These are phyloP conservation scores for Ligustrum vulgare DNA, from an alignment of 257 asterid species.

Conservation along the genomic window DNA sequence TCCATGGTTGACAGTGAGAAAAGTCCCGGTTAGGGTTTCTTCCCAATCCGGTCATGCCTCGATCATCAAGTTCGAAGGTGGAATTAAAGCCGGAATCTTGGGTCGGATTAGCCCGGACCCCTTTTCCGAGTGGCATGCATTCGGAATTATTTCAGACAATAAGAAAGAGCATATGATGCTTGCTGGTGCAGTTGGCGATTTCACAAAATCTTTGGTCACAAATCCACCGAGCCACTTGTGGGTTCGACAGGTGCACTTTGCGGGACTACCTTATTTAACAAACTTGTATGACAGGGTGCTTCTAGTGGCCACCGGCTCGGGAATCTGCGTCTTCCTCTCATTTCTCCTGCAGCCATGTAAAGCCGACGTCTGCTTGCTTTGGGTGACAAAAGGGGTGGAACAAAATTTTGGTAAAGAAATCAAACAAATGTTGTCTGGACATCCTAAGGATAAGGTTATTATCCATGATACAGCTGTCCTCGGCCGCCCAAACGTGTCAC, in stretches of 20 bases:
- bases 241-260: slow-evolving; percentile 64
- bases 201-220: slow-evolving; percentile 52
- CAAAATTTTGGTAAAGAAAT: slow-evolving; percentile 60
- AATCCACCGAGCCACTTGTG: slow-evolving; percentile 59
- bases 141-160: slow-evolving; percentile 66
- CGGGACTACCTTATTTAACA: slow-evolving; percentile 61
- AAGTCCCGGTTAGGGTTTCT: slow-evolving; percentile 49
- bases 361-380: slow-evolving; percentile 55
- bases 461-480: slow-evolving; percentile 39
- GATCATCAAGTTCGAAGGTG: slow-evolving; percentile 63
- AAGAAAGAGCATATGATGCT: slow-evolving; percentile 66
- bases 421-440: slow-evolving; percentile 35
- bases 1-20: slow-evolving; percentile 64
- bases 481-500: slow-evolving; percentile 36
- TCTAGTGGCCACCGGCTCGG: slow-evolving; percentile 75
- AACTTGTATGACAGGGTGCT: slow-evolving; percentile 59
- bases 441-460: slow-evolving; percentile 34
- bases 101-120: slow-evolving; percentile 80
- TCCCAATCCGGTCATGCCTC: slow-evolving; percentile 77
- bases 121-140: slow-evolving; percentile 77
- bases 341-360: slow-evolving; percentile 56
- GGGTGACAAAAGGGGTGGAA: slow-evolving; percentile 75
- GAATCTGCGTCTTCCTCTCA: slow-evolving; percentile 66
- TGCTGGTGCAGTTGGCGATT: slow-evolving; percentile 81
- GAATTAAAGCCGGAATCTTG: slow-evolving; percentile 58